phyloP scores from a whole-genome alignment of 768 basidiomycete species.

The Mrakia hoshinonis region DNA sequence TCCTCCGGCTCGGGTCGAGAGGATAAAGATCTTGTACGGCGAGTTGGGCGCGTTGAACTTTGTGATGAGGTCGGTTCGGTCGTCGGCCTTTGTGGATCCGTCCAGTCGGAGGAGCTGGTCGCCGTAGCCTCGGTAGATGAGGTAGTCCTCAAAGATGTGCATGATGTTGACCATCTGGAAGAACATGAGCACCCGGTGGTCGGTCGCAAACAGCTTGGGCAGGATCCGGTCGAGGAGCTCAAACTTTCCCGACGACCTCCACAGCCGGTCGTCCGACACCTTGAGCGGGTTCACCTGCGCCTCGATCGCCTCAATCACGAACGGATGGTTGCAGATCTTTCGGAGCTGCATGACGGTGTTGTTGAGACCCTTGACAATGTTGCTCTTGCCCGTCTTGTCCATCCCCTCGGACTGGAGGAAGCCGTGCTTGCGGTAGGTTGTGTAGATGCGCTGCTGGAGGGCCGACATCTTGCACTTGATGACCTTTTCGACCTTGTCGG shows the following conservation, averaged over 20 bases:
- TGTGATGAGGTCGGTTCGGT: constrained; percentile 58
- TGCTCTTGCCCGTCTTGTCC: constrained; percentile 25
- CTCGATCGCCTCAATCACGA: constrained; percentile 89
- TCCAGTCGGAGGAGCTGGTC: constrained; percentile 84
- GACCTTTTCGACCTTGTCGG: constrained; percentile 96
- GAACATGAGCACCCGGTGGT: constrained; percentile 94
- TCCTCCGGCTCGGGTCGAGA: constrained; percentile 89
- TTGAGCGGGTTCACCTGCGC: constrained; percentile 80
- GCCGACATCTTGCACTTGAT: constrained; percentile 93
- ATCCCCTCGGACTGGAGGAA: constrained; percentile 62
- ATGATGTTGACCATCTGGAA: constrained; percentile 99
- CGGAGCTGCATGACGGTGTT: constrained; percentile 97
- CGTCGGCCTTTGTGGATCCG: constrained; percentile 91
- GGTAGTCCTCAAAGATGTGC: constrained; percentile 95
- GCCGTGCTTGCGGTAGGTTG: constrained; percentile 97
- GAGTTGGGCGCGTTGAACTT: constrained; percentile 83
- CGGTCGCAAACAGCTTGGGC: constrained; percentile 86
- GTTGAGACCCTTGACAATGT: constrained; percentile 67
- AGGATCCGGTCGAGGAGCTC: constrained; percentile 83
- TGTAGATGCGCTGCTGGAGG: constrained; percentile 82
- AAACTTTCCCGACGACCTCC: constrained; percentile 84
- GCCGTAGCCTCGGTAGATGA: constrained; percentile 64
- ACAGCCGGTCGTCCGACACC: constrained; percentile 70
- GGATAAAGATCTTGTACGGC: constrained; percentile 80
- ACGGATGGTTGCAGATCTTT: constrained; percentile 97